Conservation (phyloP, 495 filamentous ascomycete species). For the Barbatosphaeria neglecta region DNA sequence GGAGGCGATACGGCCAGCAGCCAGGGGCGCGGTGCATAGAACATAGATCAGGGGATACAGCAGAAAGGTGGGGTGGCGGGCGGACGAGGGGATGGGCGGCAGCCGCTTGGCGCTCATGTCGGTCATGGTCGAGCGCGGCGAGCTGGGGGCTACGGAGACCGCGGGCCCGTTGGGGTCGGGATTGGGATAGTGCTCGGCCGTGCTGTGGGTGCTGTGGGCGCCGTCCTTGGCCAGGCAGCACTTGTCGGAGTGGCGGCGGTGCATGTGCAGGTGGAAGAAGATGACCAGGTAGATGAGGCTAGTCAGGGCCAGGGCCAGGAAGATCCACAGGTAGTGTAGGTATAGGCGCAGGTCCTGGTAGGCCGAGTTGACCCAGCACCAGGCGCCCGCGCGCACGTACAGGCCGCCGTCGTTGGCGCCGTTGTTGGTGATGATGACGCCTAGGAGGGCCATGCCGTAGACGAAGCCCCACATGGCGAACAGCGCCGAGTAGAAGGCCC, state of each 20-base stretch:
- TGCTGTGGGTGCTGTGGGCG: too few species aligned
- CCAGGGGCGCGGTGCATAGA: slow-evolving; percentile 57
- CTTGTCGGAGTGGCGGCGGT: slow-evolving; percentile 28
- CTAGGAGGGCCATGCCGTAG: slow-evolving; percentile 44
- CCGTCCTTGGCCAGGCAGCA: slow-evolving; percentile 12
- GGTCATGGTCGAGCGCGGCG: slow-evolving; percentile 5
- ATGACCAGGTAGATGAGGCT: slow-evolving; percentile 53
- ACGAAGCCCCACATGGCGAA: slow-evolving; percentile 45
- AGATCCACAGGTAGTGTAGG: slow-evolving; percentile 73
- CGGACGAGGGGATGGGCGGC: slow-evolving; percentile 13
- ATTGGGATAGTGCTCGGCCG: slow-evolving; percentile 9
- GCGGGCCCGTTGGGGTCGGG: slow-evolving; percentile 4
- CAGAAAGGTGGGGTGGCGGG: slow-evolving; percentile 53
- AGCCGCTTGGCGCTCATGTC: slow-evolving; percentile 9
- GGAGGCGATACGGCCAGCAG: slow-evolving; percentile 53
- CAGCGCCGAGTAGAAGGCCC: slow-evolving; percentile 39
- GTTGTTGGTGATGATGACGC: slow-evolving; percentile 36
- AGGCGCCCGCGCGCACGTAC: slow-evolving; percentile 49
- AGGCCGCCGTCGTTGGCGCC: slow-evolving; percentile 35
- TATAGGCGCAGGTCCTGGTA: slow-evolving; percentile 53
- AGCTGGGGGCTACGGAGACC: slow-evolving; percentile 3
- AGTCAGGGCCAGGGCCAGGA: slow-evolving; percentile 54
- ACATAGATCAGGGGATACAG: slow-evolving; percentile 65
- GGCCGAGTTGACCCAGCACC: slow-evolving; percentile 60
- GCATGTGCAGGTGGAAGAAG: slow-evolving; percentile 46